phyloP scores from a whole-genome alignment of 805 yeast species.

The Yamadazyma olivae region DNA sequence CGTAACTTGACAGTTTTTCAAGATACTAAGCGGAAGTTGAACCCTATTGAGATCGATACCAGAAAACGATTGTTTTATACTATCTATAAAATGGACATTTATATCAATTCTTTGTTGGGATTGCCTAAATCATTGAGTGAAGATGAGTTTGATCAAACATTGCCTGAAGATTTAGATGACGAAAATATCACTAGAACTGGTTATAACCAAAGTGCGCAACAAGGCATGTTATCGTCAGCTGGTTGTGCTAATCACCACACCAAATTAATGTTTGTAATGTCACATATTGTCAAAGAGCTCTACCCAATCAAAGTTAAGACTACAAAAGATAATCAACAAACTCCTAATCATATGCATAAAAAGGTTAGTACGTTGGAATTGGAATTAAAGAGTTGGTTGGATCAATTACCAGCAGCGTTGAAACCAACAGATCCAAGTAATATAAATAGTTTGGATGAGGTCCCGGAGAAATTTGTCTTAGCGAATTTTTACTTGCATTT shows the following conservation, averaged over 20 bases:
- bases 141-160: conserved; percentile 82
- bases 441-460: conserved; percentile 11
- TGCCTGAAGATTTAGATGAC: conserved; percentile 83
- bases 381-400: conserved; percentile 70
- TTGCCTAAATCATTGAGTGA: conserved; percentile 74
- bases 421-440: conserved; percentile 65
- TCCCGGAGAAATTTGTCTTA: conserved; percentile 57
- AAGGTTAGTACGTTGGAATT: conserved; percentile 62
- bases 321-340: conserved; percentile 9
- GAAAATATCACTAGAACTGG: conserved; percentile 74
- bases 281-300: conserved; percentile 65
- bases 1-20: conserved; percentile 54
- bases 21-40: conserved; percentile 49
- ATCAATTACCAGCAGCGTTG: conserved; percentile 64
- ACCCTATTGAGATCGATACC: conserved; percentile 79
- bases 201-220: conserved; percentile 45
- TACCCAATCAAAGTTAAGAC: conserved; percentile 63
- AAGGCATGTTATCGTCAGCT: conserved; percentile 60
- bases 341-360: conserved; percentile 36
- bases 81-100: conserved; percentile 85
- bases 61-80: conserved; percentile 87
- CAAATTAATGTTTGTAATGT: conserved; percentile 63
- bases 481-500: conserved; percentile 74
- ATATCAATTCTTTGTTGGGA: conserved; percentile 83
- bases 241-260: conserved; percentile 88